phyloP scores from a whole-genome alignment of 208 protist genomes.

The Leishmania martiniquensis region DNA sequence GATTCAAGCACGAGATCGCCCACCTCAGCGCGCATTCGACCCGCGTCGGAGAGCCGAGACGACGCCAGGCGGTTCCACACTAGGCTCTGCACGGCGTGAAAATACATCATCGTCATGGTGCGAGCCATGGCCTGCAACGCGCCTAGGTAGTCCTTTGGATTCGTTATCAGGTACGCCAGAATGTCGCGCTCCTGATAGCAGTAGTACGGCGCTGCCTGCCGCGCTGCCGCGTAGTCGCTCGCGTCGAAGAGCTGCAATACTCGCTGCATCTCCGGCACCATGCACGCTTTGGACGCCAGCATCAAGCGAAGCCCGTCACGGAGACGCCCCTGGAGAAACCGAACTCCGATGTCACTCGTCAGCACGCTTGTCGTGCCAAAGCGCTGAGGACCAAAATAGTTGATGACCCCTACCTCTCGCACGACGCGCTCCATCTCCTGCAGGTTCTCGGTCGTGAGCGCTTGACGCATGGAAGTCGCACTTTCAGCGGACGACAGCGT shows the following conservation, averaged over 20 bases:
- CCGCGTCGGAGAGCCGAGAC: conserved; percentile 52
- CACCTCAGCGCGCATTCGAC: conserved; percentile 41
- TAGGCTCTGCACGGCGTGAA: conserved; percentile 94
- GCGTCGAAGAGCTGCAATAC: conserved; percentile 37
- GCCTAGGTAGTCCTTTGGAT: conserved; percentile 74
- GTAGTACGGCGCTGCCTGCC: conserved; percentile 66
- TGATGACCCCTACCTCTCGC: conserved; percentile 84
- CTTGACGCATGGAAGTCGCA: neutral
- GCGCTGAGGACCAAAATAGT: conserved; percentile 96
- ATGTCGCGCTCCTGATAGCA: conserved; percentile 87
- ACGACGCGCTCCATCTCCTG: conserved; percentile 35
- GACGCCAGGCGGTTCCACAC: conserved; percentile 95
- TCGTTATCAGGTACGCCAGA: conserved; percentile 68
- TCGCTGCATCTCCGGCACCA: conserved; percentile 56
- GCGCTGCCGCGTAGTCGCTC: conserved; percentile 48
- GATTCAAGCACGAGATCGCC: conserved; percentile 88
- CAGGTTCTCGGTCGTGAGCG: conserved; percentile 16
- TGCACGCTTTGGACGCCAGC: conserved; percentile 62
- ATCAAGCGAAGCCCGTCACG: conserved; percentile 71
- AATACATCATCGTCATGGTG: conserved; percentile 91
- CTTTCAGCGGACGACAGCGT: neutral
- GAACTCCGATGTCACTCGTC: conserved; percentile 91
- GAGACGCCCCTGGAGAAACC: conserved; percentile 77
- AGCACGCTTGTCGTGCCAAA: conserved; percentile 93
- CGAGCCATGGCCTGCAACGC: conserved; percentile 80